Evolutionary conservation across 2,329 filamentous ascomycete genomes (phyloP), one percentile per base, ranked within the genome.

Genomic region (Penicillium nordicum): DNA sequence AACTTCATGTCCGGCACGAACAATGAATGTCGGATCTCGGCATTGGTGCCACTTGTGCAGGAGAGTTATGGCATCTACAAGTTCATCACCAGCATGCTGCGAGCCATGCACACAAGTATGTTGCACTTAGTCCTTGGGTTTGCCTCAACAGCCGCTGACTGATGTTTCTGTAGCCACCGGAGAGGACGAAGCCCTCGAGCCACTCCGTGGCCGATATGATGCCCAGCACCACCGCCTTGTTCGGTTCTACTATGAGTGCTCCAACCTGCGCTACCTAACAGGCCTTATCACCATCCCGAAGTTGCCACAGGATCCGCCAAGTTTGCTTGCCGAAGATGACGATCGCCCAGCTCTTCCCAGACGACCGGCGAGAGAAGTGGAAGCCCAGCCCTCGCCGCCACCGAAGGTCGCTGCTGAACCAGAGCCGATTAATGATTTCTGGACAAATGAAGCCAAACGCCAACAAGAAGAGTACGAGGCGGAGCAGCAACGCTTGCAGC

Each of bases 61-160:
- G 94, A 99, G 79, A 97, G 92, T 73, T 99, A 97, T 75, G 94
- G 94, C 46, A 97, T 99, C 66, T 99, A 99, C 82, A 97, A 97
- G 76, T 99, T 99, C 74, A 92, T 97, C 63, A 99, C 94, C 0
- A 99, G 94, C 88, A 99, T 99, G 94, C 78, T 99, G 60, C 86
- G 94, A 54, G 94, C 94, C 16, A 97, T 99, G 92, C 93, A 99
- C 73, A 93, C 90, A 3, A 92, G 89, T 92, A 80, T 71, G 87
- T 78, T 25, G n/a, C 11, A 44, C n/a, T n/a, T 47, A 18, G 18
- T 45, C 8, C 2, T 40, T 38, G 21, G 5, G 23, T 25, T 14
- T 59, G 11, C 6, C 29, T 41, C 29, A 16, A 32, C 34, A 8
- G 27, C 18, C 42, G 54, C 63, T 58, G 65, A 60, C 12, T 37